Percentiles rank a stretch among this genome's conserved stretches.
phyloP scores from a whole-genome alignment of 805 yeast genomes.

The Schwanniomyces polymorphus region DNA sequence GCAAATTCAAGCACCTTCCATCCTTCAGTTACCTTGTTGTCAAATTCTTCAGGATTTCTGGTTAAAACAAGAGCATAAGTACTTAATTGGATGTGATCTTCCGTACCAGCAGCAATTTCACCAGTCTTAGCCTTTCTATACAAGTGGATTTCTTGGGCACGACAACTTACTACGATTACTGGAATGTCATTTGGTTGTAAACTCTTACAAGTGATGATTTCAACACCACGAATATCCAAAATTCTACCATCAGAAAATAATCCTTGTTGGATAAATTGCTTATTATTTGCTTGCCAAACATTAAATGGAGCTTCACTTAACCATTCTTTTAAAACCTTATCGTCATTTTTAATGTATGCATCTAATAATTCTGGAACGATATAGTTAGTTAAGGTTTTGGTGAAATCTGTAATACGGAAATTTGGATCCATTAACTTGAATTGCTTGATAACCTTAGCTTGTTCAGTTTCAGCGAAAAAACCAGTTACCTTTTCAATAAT shows the following conservation, averaged over 20 bases:
- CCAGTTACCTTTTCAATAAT: constrained; percentile 79
- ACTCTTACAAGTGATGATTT: constrained; percentile 81
- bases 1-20: constrained; percentile 96
- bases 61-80: constrained; percentile 97
- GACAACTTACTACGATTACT: constrained; percentile 87
- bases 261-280: constrained; percentile 88
- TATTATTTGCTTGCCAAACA: constrained; percentile 90
- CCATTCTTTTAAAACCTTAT: constrained; percentile 80
- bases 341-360: constrained; percentile 92
- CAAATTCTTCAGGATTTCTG: constrained; percentile 88
- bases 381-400: constrained; percentile 82
- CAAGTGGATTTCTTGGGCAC: constrained; percentile 93
- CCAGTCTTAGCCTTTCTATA: constrained; percentile 90
- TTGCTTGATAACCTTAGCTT: constrained; percentile 84
- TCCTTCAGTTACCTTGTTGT: constrained; percentile 88
- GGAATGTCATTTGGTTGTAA: constrained; percentile 91
- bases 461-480: constrained; percentile 93
- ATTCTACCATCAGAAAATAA: constrained; percentile 88
- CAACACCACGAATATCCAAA: constrained; percentile 93
- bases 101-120: constrained; percentile 93
- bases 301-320: constrained; percentile 95
- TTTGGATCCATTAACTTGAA: constrained; percentile 89
- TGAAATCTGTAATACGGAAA: constrained; percentile 76
- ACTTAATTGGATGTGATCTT: constrained; percentile 86
- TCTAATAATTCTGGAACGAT: constrained; percentile 94